Conservation (phyloP, 140 eudicot species). For the Senecio squalidus region DNA sequence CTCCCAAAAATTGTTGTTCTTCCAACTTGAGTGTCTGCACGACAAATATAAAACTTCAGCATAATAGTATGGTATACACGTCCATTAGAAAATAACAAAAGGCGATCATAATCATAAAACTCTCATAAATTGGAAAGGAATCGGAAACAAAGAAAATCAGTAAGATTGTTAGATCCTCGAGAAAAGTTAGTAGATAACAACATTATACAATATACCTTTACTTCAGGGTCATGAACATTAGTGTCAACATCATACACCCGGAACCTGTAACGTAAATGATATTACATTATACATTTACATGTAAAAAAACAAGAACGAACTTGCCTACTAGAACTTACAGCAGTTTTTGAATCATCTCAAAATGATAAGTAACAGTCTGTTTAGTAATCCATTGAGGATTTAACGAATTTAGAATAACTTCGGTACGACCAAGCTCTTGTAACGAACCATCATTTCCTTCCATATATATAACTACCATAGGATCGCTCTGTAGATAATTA, state of each 20-base stretch:
- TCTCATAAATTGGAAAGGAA: no score
- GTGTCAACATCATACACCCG: slow-evolving; percentile 88
- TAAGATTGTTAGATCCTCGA: no score
- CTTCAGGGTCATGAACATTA: slow-evolving; percentile 49
- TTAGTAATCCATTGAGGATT: slow-evolving; percentile 79
- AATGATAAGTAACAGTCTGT: slow-evolving; percentile 48
- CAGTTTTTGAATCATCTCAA: slow-evolving; percentile 73
- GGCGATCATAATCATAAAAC: no score
- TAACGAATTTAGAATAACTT: slow-evolving; percentile 71
- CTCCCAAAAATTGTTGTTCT: slow-evolving; percentile 92
- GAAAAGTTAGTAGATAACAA: no score
- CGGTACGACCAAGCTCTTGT: slow-evolving; percentile 86
- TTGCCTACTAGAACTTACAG: slow-evolving; percentile 60
- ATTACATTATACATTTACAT: slow-evolving; percentile 5
- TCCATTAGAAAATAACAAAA: no score
- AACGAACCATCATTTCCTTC: slow-evolving; percentile 61
- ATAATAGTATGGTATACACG: no score
- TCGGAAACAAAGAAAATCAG: no score
- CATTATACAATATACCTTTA: slow-evolving; percentile 77
- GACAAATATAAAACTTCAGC: slow-evolving; percentile 12
- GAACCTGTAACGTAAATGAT: slow-evolving; percentile 45
- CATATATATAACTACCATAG: slow-evolving; percentile 58
- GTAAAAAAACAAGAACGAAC: slow-evolving; percentile 2
- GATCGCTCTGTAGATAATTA: slow-evolving; percentile 75
- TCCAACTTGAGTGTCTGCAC: slow-evolving; percentile 71